Percentiles rank a stretch among this genome's conserved stretches.
Conservation (phyloP, 768 basidiomycete species). For the Boletus vermiculosoides region DNA sequence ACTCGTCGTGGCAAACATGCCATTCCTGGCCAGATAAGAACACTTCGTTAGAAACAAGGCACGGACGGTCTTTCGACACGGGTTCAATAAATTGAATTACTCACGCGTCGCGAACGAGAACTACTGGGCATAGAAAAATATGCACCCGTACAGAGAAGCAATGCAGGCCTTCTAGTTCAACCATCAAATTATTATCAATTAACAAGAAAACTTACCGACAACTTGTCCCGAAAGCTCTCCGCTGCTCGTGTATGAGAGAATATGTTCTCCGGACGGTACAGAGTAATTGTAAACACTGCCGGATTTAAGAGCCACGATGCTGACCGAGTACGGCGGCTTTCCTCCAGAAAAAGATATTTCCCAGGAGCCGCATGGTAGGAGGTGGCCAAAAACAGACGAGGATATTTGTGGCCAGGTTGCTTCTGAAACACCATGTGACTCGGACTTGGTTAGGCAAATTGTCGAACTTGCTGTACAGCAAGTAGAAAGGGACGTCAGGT, state of each 20-base stretch:
- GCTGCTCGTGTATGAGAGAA: conserved; percentile 44
- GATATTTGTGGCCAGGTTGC: conserved; percentile 21
- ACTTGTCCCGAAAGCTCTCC: conserved; percentile 32
- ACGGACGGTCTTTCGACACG: neutral
- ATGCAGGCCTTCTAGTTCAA: neutral
- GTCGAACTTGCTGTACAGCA: conserved; percentile 27
- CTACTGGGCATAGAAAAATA: conserved; percentile 21
- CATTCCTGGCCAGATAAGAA: conserved; percentile 33
- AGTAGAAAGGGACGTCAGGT: neutral
- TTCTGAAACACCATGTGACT: conserved; percentile 28
- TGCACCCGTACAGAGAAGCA: neutral
- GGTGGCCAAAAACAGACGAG: neutral
- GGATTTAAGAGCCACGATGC: conserved; percentile 38
- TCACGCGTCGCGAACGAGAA: conserved; percentile 43
- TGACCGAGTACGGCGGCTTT: conserved; percentile 44
- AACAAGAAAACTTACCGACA: conserved; percentile 34
- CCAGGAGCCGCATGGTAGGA: conserved; percentile 42
- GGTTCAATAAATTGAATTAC: conserved; percentile 19
- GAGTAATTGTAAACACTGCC: conserved; percentile 43
- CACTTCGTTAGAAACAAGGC: neutral
- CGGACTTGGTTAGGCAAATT: conserved; percentile 21
- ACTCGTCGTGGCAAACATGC: conserved; percentile 30
- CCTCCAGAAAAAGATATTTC: conserved; percentile 45
- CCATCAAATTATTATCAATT: neutral
- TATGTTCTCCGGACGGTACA: conserved; percentile 32